Evolutionary conservation across 1,284 basidiomycete species (phyloP).

Genomic region (Vanrija sp.): DNA sequence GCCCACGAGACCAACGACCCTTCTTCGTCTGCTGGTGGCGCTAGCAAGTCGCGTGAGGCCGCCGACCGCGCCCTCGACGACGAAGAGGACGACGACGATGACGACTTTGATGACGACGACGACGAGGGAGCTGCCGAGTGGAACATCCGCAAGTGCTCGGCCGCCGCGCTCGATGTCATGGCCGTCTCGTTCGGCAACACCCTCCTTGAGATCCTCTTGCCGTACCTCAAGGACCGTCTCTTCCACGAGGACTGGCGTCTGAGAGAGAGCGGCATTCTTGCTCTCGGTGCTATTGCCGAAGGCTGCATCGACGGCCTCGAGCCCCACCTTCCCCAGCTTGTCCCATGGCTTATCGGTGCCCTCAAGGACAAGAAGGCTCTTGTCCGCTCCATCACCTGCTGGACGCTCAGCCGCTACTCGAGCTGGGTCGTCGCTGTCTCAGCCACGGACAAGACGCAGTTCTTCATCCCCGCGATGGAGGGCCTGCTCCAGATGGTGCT

Average conservation of each 20-base stretch:
- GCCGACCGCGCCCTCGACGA: conserved; percentile 53
- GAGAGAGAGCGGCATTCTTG: conserved; percentile 91
- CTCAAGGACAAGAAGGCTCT: conserved; percentile 92
- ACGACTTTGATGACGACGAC: conserved; percentile 86
- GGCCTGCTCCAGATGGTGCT: conserved; percentile 96
- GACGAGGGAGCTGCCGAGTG: conserved; percentile 98
- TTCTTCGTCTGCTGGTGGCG: conserved; percentile 19
- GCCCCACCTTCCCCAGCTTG: conserved; percentile 84
- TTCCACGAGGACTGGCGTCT: conserved; percentile 93
- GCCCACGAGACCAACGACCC: conserved; percentile 59
- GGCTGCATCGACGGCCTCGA: conserved; percentile 95
- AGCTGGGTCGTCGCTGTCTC: conserved; percentile 81
- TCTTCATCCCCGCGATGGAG: conserved; percentile 96
- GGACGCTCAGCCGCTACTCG: conserved; percentile 98
- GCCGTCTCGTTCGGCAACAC: conserved; percentile 87
- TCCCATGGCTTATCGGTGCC: conserved; percentile 88
- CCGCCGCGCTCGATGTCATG: conserved; percentile 94
- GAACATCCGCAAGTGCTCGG: conserved; percentile 98
- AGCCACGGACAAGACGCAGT: conserved; percentile 77
- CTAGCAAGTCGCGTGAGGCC: conserved; percentile 38
- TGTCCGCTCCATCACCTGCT: conserved; percentile 97
- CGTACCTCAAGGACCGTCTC: conserved; percentile 86
- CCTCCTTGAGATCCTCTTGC: conserved; percentile 80
- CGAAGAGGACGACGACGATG: conserved; percentile 80
- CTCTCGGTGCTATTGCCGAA: conserved; percentile 96